A percentile compares a stretch with the other conserved stretches of the same genome.
Conservation (phyloP, 2,329 filamentous ascomycete genomes). For the Aspergillus jensenii region DNA sequence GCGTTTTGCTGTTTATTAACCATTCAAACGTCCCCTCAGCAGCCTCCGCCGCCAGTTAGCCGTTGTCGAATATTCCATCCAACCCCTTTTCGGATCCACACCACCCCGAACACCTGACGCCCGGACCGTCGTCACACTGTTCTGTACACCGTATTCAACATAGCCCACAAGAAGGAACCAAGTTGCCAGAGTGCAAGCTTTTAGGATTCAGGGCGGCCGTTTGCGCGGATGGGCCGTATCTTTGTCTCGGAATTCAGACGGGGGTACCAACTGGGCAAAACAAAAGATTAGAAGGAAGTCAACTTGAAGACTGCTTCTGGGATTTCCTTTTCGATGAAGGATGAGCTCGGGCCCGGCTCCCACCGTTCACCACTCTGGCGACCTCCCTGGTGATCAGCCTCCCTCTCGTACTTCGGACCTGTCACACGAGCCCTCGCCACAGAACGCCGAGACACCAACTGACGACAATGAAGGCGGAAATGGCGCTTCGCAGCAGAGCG, state of each 20-base stretch:
- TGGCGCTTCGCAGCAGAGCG: conserved; percentile 8
- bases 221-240: conserved; percentile 21
- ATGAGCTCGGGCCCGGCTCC: conserved; percentile 32
- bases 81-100: conserved; percentile 7
- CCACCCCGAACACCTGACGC: neutral
- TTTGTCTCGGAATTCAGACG: conserved; percentile 15
- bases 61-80: neutral
- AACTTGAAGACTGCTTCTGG: neutral
- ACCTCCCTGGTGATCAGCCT: conserved; percentile 20
- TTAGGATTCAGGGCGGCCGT: neutral
- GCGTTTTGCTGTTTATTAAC: neutral
- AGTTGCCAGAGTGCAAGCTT: neutral
- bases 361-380: conserved; percentile 27
- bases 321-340: conserved; percentile 24
- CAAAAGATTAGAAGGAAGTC: conserved; percentile 1
- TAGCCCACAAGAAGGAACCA: neutral
- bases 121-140: neutral
- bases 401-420: conserved; percentile 9
- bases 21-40: neutral
- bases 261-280: conserved; percentile 11
- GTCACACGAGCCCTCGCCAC: conserved; percentile 11
- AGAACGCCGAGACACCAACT: conserved; percentile 11
- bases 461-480: conserved; percentile 18
- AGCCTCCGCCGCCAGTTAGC: neutral
- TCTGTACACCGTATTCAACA: neutral